Conservation (phyloP, 345 rosid genomes). For the Excoecaria cochinchinensis region DNA sequence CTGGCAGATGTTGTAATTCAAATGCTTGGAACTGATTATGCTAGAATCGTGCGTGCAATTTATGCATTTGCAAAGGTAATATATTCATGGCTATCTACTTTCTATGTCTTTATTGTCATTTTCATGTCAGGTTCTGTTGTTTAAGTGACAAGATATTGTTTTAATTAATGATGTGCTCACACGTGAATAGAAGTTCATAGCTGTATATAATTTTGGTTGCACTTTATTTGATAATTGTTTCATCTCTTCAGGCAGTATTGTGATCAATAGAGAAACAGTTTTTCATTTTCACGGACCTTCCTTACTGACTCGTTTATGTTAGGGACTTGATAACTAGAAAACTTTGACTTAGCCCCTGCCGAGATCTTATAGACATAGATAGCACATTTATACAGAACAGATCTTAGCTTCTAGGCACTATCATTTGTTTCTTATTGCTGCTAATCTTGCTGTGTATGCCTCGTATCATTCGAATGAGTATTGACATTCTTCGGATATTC, state of each 20-base stretch:
- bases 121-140: not conserved
- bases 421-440: not conserved
- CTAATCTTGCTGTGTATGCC: not conserved
- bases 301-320: no score
- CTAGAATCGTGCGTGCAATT: slow-evolving; percentile 86
- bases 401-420: no score
- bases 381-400: no score
- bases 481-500: not conserved
- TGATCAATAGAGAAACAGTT: not conserved
- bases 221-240: not conserved
- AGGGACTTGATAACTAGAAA: no score
- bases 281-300: not conserved
- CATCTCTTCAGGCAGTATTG: not conserved
- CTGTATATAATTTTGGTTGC: not conserved
- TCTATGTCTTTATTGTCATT: not conserved
- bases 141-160: not conserved
- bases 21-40: slow-evolving; percentile 97
- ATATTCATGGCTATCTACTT: not conserved
- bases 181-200: not conserved
- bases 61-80: slow-evolving; percentile 91
- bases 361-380: no score
- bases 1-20: slow-evolving; percentile 93
- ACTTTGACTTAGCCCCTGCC: no score
- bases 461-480: not conserved
- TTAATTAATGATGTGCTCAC: not conserved